Evolutionary conservation across 108 stramenopile genomes (phyloP), one percentile per base, ranked within the genome.

Genomic region (Skeletonema marinoi): DNA sequence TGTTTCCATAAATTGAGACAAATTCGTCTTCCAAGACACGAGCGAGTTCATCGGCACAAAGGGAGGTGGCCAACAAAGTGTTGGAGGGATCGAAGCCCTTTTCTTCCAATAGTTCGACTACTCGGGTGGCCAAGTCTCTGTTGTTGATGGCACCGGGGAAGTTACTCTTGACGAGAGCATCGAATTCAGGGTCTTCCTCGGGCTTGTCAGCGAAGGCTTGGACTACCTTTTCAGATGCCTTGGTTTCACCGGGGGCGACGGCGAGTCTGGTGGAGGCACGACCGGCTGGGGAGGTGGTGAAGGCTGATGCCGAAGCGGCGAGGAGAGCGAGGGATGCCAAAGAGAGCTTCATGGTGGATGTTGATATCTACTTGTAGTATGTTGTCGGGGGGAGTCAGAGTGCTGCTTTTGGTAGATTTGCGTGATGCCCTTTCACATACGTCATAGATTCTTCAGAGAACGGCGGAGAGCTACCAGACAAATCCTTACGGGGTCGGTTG

Each of bases 31-130:
- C 90, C 36, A 88, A 73, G 10, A 74, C 76, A 21, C 90, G 81
- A 68, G 82, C 85, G 60, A 90, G 75, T 66, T 90, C 90, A 61
- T 90, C 90, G 71, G 80, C 81, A 80, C 90, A 90, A n/a, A 90
- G 56, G 3, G 63, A 68, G 17, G 70, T 70, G 12, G 75, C 68
- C 32, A 77, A 35, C 8, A 35, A 31, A 13, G 59, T 70, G 25
- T 70, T 70, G 13, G 13, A 54, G 17, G 50, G 54, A 12, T 3
- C 21, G 69, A 70, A 70, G 4, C 69, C 69, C 69, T 70, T 70
- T 3, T 56, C 50, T 48, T 65, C 73, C 25, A 74, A 64, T 25
- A 31, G 31, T 38, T 17, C 42, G 19, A 65, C 64, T 19, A 65
- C 30, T 12, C 33, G 65, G 2, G 32, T 74, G 41, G 33, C 21